Evolutionary conservation across 805 yeast species (phyloP), one percentile per base, ranked within the genome.

Genomic region (Starmerella riodocensis): DNA sequence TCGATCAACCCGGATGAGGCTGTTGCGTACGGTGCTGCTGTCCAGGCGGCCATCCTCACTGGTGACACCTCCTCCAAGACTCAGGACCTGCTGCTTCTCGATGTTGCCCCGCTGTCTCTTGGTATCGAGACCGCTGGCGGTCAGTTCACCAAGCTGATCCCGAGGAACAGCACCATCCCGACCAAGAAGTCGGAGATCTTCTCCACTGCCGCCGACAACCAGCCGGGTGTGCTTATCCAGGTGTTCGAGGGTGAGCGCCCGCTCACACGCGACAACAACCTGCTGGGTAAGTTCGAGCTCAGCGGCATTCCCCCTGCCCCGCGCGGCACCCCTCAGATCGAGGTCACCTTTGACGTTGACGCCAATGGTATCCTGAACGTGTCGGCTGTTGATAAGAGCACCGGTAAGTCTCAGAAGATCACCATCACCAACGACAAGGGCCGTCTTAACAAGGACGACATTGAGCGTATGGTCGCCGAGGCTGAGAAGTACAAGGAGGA

Each of bases 91-190:
- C 71, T 88, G 62, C 73, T 86, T 60, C 75, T 88, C 62, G 97
- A 86, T 74, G 96, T 86, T 64, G 93, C 96, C 58, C 96, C 97
- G 66, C 74, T 86, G 62, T 86, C 96, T 40, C 65, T 85, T 56
- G 97, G 97, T 77, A 85, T 86, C 67, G 96, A 86, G 72, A 86
- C 95, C 53, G 95, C 95, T 58, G 96, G 97, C 73, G 96, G 96
- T 76, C 86, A 85, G 68, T 85, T 86, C 94, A 86, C 95, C 65
- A 83, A 83, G 70, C 77, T 86, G 69, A 86, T 88, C 59, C 94
- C 95, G 71, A 81, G 98, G 75, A 88, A 88, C 81, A 79, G 94
- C 42, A 84, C 95, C 47, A 84, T 86, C 55, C 97, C 97, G 67
- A 82, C 94, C 65, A 85, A 85, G 77, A 86, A 86, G 72, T 83